Conservation (phyloP, 1,284 basidiomycete species). For the Trametes versicolor region DNA sequence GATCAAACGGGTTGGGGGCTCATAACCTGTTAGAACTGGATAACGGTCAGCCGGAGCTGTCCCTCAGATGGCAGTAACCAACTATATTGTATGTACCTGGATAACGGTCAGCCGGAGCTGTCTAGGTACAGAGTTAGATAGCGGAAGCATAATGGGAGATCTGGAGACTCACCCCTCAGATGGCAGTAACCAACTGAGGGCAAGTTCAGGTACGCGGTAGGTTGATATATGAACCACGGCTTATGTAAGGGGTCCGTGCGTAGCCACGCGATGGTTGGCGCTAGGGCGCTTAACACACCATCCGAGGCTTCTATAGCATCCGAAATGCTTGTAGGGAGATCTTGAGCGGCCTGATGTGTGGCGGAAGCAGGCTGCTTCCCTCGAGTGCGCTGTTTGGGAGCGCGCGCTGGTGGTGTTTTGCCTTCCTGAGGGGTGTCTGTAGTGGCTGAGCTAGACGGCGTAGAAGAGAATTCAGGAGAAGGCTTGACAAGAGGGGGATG, state of each 20-base stretch:
- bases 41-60: background rate
- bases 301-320: too few species aligned
- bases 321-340: background rate
- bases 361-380: too few species aligned
- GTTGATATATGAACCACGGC: background rate
- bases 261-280: background rate
- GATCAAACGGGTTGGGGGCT: too few species aligned
- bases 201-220: background rate
- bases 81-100: background rate
- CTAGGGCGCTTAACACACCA: background rate
- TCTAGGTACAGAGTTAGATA: background rate
- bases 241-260: background rate
- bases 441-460: too few species aligned
- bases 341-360: background rate
- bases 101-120: background rate
- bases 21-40: background rate
- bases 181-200: conserved; percentile 7
- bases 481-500: background rate
- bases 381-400: too few species aligned
- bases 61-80: background rate
- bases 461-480: background rate
- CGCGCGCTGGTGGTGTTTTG: too few species aligned
- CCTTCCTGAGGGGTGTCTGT: too few species aligned
- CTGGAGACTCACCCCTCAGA: conserved; percentile 4
- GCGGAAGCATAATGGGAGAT: background rate